A percentile compares a stretch with the other conserved stretches of the same genome.
Conservation (phyloP, 495 filamentous ascomycete genomes). For the Platismatia glauca region DNA sequence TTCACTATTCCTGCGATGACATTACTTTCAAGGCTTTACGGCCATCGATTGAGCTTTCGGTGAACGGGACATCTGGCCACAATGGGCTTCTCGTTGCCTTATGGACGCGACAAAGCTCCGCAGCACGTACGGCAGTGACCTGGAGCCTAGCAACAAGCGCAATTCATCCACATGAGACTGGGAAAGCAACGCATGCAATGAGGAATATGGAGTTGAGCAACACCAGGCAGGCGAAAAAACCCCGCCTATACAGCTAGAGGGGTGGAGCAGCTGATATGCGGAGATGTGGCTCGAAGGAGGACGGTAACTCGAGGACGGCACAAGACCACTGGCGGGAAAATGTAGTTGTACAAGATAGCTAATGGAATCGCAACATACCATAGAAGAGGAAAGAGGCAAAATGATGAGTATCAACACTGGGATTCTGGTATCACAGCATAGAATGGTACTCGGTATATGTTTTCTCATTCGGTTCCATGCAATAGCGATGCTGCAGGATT, state of each 20-base stretch:
- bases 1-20: no score
- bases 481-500: neutral
- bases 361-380: neutral
- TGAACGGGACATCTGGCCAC: no score
- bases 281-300: neutral
- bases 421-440: neutral
- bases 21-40: no score
- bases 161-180: no score
- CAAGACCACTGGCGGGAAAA: neutral
- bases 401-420: neutral
- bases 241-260: no score
- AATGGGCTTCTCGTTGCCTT: no score
- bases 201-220: neutral
- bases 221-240: neutral
- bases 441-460: neutral
- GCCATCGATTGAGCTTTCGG: neutral
- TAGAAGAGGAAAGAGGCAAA: neutral
- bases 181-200: no score
- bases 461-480: neutral
- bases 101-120: no score
- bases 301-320: neutral
- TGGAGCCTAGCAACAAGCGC: no score
- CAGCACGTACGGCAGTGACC: no score
- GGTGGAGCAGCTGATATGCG: neutral
- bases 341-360: neutral